Percentiles rank a stretch among this genome's conserved stretches.
These are phyloP conservation scores for Metschnikowia bowlesiae DNA, from an alignment of 805 yeast genomes.

Conservation along the genomic window DNA sequence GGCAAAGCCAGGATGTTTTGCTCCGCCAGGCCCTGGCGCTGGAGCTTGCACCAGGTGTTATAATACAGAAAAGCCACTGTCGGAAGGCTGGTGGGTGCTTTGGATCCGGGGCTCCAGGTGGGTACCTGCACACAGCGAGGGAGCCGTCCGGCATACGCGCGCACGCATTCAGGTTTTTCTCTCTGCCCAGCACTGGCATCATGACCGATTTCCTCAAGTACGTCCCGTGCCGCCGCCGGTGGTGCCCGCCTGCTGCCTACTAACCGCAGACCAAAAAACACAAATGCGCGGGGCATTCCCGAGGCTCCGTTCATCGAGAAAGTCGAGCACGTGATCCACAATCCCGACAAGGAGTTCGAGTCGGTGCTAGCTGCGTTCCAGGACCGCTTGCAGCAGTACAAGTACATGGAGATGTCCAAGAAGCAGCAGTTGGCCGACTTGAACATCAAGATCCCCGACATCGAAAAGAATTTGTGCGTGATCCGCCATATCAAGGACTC, in stretches of 20 bases:
- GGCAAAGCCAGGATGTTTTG: too few relatives aligned
- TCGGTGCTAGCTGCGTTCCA: constrained; percentile 70
- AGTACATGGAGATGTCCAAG: constrained; percentile 71
- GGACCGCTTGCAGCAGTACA: constrained; percentile 84
- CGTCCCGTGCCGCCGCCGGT: constrained; percentile 9
- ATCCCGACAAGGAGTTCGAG: constrained; percentile 62
- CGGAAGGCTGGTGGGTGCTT: too few relatives aligned
- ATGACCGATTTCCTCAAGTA: constrained; percentile 33
- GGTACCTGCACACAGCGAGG: too few relatives aligned
- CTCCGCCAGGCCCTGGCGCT: too few relatives aligned
- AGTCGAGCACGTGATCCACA: constrained; percentile 69
- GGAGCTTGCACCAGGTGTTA: too few relatives aligned
- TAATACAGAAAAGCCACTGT: too few relatives aligned
- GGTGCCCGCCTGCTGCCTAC: neutral
- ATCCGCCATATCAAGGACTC: constrained; percentile 56
- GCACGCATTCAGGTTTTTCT: constrained; percentile 1
- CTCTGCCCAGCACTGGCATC: neutral
- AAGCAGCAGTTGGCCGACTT: constrained; percentile 48
- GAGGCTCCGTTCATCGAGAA: constrained; percentile 90
- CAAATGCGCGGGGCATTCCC: constrained; percentile 94
- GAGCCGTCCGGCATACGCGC: neutral
- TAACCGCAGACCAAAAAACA: constrained; percentile 45
- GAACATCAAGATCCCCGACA: constrained; percentile 81
- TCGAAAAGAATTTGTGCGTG: constrained; percentile 75
- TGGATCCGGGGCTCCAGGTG: too few relatives aligned